These are phyloP conservation scores for Agrostemma githago DNA, from an alignment of 148 eudicot species.

Conservation along the genomic window DNA sequence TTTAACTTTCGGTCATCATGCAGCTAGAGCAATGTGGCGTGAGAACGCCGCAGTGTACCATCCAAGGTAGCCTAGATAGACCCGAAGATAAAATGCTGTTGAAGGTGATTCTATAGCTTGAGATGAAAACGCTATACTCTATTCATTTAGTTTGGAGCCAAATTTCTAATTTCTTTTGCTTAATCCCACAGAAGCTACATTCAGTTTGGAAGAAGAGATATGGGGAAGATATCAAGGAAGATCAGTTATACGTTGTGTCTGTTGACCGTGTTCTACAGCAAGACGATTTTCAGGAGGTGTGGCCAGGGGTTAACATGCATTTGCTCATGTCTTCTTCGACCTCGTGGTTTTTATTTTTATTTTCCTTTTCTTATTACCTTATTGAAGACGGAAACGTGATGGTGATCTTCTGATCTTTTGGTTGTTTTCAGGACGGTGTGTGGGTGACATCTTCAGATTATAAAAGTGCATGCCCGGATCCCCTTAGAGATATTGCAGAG, in stretches of 20 bases:
- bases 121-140: background rate
- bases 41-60: conserved; percentile 92
- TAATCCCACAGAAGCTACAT: conserved; percentile 51
- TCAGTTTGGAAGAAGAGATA: conserved; percentile 17
- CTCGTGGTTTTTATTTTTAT: background rate
- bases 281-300: conserved; percentile 87
- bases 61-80: conserved; percentile 75
- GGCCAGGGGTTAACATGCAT: conserved; percentile 22
- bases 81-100: conserved; percentile 46
- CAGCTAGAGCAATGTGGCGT: conserved; percentile 74
- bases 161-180: conserved; percentile 14
- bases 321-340: conserved; percentile 3
- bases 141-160: too few relatives aligned
- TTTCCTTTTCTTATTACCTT: background rate
- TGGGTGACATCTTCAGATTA: conserved; percentile 77
- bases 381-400: background rate
- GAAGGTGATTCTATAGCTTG: conserved; percentile 35
- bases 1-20: conserved; percentile 16
- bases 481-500: conserved; percentile 79
- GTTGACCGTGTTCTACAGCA: conserved; percentile 81
- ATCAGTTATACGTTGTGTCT: conserved; percentile 51
- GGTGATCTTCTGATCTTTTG: background rate
- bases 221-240: conserved; percentile 20
- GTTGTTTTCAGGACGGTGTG: conserved; percentile 61
- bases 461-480: conserved; percentile 77